Conservation (phyloP, 1,284 basidiomycete genomes). For the Acaromyces ingoldii region DNA sequence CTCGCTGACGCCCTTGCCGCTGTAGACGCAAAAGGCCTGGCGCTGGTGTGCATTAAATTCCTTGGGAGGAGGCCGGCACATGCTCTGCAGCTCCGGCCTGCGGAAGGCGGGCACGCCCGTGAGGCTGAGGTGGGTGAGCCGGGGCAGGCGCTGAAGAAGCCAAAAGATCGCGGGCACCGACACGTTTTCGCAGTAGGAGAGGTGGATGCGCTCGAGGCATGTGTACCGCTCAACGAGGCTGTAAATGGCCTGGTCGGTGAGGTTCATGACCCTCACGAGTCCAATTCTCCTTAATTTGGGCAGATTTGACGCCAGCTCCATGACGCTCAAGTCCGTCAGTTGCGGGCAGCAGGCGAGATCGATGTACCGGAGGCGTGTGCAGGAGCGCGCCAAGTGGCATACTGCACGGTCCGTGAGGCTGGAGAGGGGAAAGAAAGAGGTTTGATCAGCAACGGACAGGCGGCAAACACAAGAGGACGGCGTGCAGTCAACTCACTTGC, state of each 20-base stretch:
- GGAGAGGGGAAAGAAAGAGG: constrained; percentile 19
- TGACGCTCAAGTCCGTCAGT: constrained; percentile 87
- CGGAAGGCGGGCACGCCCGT: constrained; percentile 93
- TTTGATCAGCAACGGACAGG: background rate
- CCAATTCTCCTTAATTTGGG: constrained; percentile 91
- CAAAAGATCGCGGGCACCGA: constrained; percentile 85
- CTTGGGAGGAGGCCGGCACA: constrained; percentile 80
- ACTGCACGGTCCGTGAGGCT: constrained; percentile 88
- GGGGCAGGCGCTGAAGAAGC: constrained; percentile 76
- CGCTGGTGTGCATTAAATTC: constrained; percentile 89
- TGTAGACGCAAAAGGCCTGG: constrained; percentile 93
- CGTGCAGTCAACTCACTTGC: constrained; percentile 57
- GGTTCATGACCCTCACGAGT: constrained; percentile 79
- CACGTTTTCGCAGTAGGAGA: constrained; percentile 96
- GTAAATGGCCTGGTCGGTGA: constrained; percentile 90
- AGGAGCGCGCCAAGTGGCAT: constrained; percentile 73
- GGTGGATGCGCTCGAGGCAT: constrained; percentile 81
- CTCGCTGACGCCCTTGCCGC: constrained; percentile 79
- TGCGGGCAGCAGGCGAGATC: constrained; percentile 93
- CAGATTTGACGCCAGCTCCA: constrained; percentile 74
- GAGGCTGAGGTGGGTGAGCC: constrained; percentile 87
- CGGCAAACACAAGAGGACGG: background rate
- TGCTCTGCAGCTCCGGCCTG: constrained; percentile 76
- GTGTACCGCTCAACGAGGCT: constrained; percentile 70
- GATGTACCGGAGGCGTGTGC: constrained; percentile 89